Conservation (phyloP, 2,329 filamentous ascomycete genomes). For the Exophiala dermatitidis region DNA sequence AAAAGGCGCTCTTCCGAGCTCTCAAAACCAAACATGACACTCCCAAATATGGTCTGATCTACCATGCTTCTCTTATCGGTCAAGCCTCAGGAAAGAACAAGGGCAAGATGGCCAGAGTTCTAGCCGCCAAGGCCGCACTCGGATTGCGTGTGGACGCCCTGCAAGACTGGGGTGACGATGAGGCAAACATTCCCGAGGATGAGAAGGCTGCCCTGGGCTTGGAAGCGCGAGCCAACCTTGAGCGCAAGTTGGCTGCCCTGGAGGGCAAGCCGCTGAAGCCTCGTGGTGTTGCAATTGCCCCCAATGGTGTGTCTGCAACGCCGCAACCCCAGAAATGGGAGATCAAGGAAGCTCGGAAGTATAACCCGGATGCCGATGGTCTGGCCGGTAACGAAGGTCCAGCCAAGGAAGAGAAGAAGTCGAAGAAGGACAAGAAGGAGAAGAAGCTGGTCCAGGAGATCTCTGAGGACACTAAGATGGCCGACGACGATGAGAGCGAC, state of each 20-base stretch:
- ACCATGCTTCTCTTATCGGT: constrained; percentile 86
- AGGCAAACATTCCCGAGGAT: constrained; percentile 64
- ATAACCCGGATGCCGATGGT: constrained; percentile 90
- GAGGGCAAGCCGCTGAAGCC: constrained; percentile 85
- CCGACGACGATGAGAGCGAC: constrained; percentile 37
- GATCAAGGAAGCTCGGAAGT: constrained; percentile 85
- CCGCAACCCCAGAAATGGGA: constrained; percentile 68
- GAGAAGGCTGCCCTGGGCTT: constrained; percentile 77
- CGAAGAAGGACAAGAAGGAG: constrained; percentile 41
- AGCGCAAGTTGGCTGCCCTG: constrained; percentile 49
- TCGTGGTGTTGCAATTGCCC: constrained; percentile 66
- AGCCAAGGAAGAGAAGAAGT: constrained; percentile 34
- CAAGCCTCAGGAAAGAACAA: constrained; percentile 98
- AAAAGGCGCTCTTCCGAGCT: constrained; percentile 97
- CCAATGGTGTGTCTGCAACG: constrained; percentile 57
- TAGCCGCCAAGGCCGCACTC: constrained; percentile 87
- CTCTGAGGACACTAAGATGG: constrained; percentile 32
- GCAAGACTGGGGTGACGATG: constrained; percentile 66
- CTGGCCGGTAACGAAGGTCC: constrained; percentile 62
- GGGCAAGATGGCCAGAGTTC: constrained; percentile 96
- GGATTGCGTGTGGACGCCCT: constrained; percentile 89
- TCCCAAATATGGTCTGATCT: constrained; percentile 94
- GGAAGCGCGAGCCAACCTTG: constrained; percentile 43
- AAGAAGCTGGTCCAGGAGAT: constrained; percentile 42
- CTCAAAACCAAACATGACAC: constrained; percentile 99